Evolutionary conservation across 441 rosid species (phyloP), one percentile per base, ranked within the genome.

Genomic region (Macaranga tanarius): DNA sequence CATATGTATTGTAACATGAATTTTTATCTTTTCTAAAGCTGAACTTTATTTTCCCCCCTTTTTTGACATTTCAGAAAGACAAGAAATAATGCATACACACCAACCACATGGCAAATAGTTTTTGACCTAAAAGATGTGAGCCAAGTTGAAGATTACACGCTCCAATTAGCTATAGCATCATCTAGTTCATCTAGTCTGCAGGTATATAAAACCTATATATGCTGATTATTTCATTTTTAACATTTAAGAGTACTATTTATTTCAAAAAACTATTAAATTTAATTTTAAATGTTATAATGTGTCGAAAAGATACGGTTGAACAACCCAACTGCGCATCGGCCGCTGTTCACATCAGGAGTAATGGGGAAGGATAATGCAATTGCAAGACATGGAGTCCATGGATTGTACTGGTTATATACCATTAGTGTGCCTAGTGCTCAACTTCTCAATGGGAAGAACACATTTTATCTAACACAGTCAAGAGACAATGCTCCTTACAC

Each of bases 91-190:
- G 76, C 77, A 3, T 80, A 80, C 59, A 11, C 19, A 19, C 54
- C 88, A 56, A 86, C 96, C 3, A 90, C 95, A 66, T 89, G 96
- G 93, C 86, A 77, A 82, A 82, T 92, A 9, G 75, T 71, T 47
- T 92, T 86, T 67, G 65, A 82, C 1, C 89, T 92, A n/a, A 7
- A 71, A 44, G 44, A 57, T 9, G 77, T 77, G 10, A 67, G 75
- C 56, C 38, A 40, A 28, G 62, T 10, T 3, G 86, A 84, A n/a
- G 67, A 74, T 63, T 88, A 92, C 67, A 85, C 87, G 8, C 77
- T 92, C 71, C 95, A 83, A 56, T 25, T 91, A 75, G 90, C 98
- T 50, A 70, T 91, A 79, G 98, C 95, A 31, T 80, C 93, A 19
- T 89, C 91, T 22, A 55, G 75, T 59, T 34, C 44, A 22, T 84